phyloP scores from a whole-genome alignment of 2,329 filamentous ascomycete species.

The Ophiostoma himal-ulmi region DNA sequence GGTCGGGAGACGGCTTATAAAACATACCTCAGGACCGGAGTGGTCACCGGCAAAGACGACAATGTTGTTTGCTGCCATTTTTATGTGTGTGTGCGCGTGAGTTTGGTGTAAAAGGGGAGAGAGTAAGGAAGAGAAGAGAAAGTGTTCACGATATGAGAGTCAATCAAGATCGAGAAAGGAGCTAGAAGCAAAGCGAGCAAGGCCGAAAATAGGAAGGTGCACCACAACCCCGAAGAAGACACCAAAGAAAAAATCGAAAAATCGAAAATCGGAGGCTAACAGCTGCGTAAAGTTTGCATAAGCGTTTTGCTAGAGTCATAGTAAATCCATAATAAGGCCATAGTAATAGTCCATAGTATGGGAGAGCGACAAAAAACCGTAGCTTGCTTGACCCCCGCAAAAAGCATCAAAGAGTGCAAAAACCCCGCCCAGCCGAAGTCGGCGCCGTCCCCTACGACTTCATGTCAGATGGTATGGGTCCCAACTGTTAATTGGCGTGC shows the following conservation, averaged over 20 bases:
- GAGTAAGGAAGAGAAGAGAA: neutral
- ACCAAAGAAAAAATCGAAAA: constrained; percentile 4
- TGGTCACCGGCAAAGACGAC: constrained; percentile 81
- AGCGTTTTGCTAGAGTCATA: neutral
- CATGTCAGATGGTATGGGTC: neutral
- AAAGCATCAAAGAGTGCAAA: neutral
- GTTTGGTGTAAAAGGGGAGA: neutral
- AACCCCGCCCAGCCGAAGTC: constrained; percentile 12
- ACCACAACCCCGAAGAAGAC: neutral
- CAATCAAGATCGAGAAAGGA: constrained; percentile 1
- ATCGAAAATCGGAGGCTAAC: neutral
- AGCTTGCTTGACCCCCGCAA: neutral
- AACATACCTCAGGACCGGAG: constrained; percentile 72
- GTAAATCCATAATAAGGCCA: neutral
- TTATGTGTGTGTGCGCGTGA: neutral
- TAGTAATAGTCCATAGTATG: neutral
- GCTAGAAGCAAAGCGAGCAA: neutral
- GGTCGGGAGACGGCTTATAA: neutral
- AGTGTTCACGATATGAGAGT: neutral
- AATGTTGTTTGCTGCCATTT: constrained; percentile 39
- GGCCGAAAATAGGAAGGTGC: constrained; percentile 6
- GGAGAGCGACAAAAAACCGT: neutral
- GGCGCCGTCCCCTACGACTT: neutral
- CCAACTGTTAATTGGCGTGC: neutral
- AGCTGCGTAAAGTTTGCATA: neutral